phyloP scores from a whole-genome alignment of 2,329 filamentous ascomycete genomes.

The Zalaria obscura region DNA sequence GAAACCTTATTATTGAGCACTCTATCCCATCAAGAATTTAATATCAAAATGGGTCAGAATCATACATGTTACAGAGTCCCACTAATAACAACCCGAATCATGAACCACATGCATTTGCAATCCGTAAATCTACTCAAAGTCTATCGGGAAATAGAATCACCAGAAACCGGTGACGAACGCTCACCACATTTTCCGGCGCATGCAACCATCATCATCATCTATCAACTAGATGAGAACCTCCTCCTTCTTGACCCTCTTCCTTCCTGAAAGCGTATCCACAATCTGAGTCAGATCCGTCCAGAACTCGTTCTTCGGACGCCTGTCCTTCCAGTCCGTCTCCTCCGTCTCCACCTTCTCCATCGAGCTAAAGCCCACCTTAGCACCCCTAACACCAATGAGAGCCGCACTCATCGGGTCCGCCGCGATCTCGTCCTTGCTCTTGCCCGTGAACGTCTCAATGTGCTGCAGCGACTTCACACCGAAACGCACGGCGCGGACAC shows the following conservation, averaged over 20 bases:
- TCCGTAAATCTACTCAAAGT: background rate
- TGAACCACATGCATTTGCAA: no score
- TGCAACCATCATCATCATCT: background rate
- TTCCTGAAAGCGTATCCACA: constrained; percentile 72
- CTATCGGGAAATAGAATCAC: background rate
- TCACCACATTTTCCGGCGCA: background rate
- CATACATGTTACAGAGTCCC: no score
- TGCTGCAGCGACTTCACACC: constrained; percentile 92
- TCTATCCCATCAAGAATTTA: no score
- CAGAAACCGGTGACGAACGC: background rate
- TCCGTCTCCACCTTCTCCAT: constrained; percentile 69
- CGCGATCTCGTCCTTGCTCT: constrained; percentile 52
- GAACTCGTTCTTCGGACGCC: constrained; percentile 70
- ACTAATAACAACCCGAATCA: no score
- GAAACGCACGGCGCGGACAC: constrained; percentile 78
- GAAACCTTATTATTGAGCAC: no score
- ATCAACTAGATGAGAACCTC: constrained; percentile 1
- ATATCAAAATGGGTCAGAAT: no score
- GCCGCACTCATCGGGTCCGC: constrained; percentile 58
- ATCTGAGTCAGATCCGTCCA: constrained; percentile 71
- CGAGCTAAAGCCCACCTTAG: constrained; percentile 72
- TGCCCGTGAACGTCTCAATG: constrained; percentile 61
- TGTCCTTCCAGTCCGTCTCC: constrained; percentile 86
- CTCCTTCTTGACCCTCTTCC: constrained; percentile 21
- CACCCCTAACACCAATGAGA: constrained; percentile 87